These are phyloP conservation scores for Jaapia argillacea DNA, from an alignment of 768 basidiomycete genomes.

Conservation along the genomic window DNA sequence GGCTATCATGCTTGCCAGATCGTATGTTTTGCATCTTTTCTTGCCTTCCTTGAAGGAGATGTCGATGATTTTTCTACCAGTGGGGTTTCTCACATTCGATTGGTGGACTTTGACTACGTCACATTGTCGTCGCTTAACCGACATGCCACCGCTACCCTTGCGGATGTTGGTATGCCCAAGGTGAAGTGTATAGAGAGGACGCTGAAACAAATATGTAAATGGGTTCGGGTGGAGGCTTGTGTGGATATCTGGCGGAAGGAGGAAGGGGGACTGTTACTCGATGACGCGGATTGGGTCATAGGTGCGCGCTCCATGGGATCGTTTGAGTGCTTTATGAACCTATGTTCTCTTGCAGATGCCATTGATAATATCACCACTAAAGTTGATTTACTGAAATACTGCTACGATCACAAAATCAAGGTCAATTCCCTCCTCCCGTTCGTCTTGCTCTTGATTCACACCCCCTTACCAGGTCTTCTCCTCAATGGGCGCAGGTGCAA, in stretches of 20 bases:
- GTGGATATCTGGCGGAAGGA: slow-evolving; percentile 85
- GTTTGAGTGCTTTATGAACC: slow-evolving; percentile 4
- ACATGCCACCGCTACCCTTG: slow-evolving; percentile 81
- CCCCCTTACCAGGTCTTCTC: slow-evolving; percentile 63
- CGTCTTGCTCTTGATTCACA: neutral
- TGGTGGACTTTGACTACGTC: slow-evolving; percentile 95
- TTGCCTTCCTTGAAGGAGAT: neutral
- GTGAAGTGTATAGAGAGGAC: slow-evolving; percentile 66
- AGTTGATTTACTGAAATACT: slow-evolving; percentile 87
- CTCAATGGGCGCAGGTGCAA: slow-evolving; percentile 94
- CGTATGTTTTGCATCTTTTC: slow-evolving; percentile 41
- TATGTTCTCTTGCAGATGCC: slow-evolving; percentile 47
- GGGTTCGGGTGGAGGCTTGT: slow-evolving; percentile 78
- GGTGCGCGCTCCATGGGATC: slow-evolving; percentile 32
- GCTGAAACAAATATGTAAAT: slow-evolving; percentile 67
- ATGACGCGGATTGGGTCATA: slow-evolving; percentile 90
- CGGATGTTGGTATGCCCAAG: slow-evolving; percentile 91
- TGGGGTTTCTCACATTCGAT: slow-evolving; percentile 64
- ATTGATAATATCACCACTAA: slow-evolving; percentile 98
- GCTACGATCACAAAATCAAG: slow-evolving; percentile 70
- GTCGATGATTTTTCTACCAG: slow-evolving; percentile 23
- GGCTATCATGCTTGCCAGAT: slow-evolving; percentile 86
- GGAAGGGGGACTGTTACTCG: slow-evolving; percentile 60
- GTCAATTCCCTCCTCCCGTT: slow-evolving; percentile 25
- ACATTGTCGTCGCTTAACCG: slow-evolving; percentile 92